Evolutionary conservation across 2,329 filamentous ascomycete genomes (phyloP).

Genomic region (Colletotrichum tropicale): DNA sequence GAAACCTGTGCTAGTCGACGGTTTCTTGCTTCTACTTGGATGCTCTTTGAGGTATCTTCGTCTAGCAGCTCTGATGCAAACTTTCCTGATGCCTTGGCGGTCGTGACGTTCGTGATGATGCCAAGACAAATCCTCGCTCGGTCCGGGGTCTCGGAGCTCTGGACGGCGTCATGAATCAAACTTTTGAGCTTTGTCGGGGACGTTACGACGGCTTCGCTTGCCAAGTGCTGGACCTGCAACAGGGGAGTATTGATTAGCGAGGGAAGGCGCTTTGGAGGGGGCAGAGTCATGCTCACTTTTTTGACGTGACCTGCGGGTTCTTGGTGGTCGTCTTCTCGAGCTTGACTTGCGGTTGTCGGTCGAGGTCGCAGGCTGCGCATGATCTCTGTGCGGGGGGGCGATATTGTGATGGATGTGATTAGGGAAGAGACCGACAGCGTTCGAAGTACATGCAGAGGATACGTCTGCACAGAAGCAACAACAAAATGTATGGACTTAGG

Average conservation of each 20-base stretch:
- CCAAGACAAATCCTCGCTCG: not conserved
- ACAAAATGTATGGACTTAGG: no score
- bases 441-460: not conserved
- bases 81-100: not conserved
- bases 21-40: not conserved
- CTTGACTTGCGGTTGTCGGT: not conserved
- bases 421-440: not conserved
- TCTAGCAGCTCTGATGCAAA: not conserved
- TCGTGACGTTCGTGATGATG: fast-evolving
- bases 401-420: fast-evolving
- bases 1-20: not conserved
- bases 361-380: not conserved
- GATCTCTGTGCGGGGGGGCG: no score
- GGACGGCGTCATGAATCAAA: fast-evolving
- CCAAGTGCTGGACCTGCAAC: not conserved
- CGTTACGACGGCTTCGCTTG: not conserved
- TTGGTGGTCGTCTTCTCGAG: not conserved
- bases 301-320: fast-evolving
- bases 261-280: not conserved
- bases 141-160: not conserved
- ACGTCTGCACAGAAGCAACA: not conserved
- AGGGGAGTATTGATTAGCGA: not conserved
- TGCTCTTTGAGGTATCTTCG: not conserved
- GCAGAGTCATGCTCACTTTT: not conserved
- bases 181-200: not conserved